phyloP scores from a whole-genome alignment of 176 grass and related monocot genomes.

The Oryza glumipatula region DNA sequence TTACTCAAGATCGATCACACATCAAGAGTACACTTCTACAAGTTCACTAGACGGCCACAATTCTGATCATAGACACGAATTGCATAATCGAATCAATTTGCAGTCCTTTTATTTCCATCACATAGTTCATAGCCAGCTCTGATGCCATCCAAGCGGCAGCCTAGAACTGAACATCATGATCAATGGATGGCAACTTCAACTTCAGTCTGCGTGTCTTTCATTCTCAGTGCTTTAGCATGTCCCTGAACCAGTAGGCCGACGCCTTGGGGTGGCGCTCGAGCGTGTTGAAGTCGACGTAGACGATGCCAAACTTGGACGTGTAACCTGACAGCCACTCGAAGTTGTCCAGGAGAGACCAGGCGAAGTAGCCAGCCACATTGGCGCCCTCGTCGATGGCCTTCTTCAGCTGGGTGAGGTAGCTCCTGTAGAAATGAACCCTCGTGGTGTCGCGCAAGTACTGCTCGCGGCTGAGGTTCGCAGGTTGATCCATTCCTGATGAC shows the following conservation, averaged over 20 bases:
- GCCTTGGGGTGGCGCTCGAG: constrained; percentile 59
- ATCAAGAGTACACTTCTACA: not conserved
- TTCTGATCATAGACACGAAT: constrained; percentile 13
- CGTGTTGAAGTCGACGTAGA: constrained; percentile 57
- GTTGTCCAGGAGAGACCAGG: constrained; percentile 76
- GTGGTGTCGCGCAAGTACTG: constrained; percentile 41
- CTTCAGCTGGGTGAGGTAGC: constrained; percentile 56
- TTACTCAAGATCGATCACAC: not conserved
- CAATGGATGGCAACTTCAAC: not conserved
- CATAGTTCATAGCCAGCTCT: not conserved
- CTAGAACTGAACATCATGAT: constrained; percentile 10
- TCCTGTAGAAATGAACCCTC: constrained; percentile 59
- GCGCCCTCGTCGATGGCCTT: constrained; percentile 60
- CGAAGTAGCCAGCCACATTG: constrained; percentile 67
- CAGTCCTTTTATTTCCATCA: constrained; percentile 32
- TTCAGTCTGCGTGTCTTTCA: not conserved
- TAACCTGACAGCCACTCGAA: constrained; percentile 64
- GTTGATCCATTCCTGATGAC: constrained; percentile 65
- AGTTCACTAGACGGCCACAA: not conserved
- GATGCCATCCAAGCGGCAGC: constrained; percentile 14
- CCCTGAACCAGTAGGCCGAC: constrained; percentile 70
- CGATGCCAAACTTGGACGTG: constrained; percentile 61
- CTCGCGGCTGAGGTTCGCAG: constrained; percentile 55
- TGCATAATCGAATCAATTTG: not conserved
- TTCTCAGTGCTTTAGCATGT: constrained; percentile 43